Evolutionary conservation across 495 filamentous ascomycete genomes (phyloP).

Genomic region (Penicillium lividum): DNA sequence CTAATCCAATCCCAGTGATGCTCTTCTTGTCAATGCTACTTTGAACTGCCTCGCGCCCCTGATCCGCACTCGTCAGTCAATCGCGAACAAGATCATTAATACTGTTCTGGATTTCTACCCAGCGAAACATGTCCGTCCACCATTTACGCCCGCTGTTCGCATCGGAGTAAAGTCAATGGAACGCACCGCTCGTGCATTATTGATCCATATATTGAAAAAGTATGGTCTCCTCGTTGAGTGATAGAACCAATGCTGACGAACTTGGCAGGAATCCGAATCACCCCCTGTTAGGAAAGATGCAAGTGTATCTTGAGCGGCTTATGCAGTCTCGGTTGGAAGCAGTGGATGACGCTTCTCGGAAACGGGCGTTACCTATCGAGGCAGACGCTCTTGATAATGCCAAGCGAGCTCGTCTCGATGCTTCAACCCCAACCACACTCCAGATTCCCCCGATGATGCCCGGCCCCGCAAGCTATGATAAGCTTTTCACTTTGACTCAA

Average conservation of each 20-base stretch:
- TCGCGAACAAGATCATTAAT: slow-evolving; percentile 81
- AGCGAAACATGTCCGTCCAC: slow-evolving; percentile 69
- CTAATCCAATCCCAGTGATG: slow-evolving; percentile 60
- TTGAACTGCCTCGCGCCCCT: slow-evolving; percentile 82
- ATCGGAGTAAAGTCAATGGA: slow-evolving; percentile 91
- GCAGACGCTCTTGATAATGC: slow-evolving; percentile 67
- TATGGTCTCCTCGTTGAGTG: slow-evolving; percentile 34
- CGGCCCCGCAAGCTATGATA: slow-evolving; percentile 72
- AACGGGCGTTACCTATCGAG: slow-evolving; percentile 67
- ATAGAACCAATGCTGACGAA: slow-evolving; percentile 7
- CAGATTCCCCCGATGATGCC: slow-evolving; percentile 66
- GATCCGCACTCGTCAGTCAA: slow-evolving; percentile 74
- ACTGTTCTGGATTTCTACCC: slow-evolving; percentile 91
- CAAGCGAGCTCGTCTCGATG: slow-evolving; percentile 70
- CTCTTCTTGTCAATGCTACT: slow-evolving; percentile 87
- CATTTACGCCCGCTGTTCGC: slow-evolving; percentile 74
- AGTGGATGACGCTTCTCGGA: slow-evolving; percentile 70
- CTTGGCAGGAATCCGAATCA: slow-evolving; percentile 65
- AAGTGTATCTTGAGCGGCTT: slow-evolving; percentile 78
- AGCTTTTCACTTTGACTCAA: slow-evolving; percentile 80
- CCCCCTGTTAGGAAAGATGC: slow-evolving; percentile 67
- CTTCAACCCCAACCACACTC: slow-evolving; percentile 49
- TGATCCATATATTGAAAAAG: slow-evolving; percentile 79
- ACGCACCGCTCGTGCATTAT: slow-evolving; percentile 79
- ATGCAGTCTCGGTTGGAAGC: slow-evolving; percentile 71